Percentiles rank a stretch among this genome's conserved stretches.
Conservation (phyloP, 1,139 yeast species). For the Pichia norvegensis region DNA sequence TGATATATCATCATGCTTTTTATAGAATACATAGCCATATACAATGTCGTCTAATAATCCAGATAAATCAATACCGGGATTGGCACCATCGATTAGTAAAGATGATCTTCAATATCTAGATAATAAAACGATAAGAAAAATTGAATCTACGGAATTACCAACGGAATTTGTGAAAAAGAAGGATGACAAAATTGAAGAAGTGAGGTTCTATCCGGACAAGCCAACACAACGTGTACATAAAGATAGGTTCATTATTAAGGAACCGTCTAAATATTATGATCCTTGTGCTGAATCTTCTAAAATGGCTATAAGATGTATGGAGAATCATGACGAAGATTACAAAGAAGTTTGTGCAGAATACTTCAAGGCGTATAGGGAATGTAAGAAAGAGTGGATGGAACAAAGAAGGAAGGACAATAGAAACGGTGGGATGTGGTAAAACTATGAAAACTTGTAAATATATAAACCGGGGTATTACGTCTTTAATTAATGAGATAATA, state of each 20-base stretch:
- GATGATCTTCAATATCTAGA: slow-evolving; percentile 36
- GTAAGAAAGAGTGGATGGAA: slow-evolving; percentile 68
- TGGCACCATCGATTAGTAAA: slow-evolving; percentile 7
- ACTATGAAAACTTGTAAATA: background rate
- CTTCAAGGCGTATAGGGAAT: slow-evolving; percentile 87
- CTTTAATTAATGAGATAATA: background rate
- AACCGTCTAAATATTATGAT: slow-evolving; percentile 78
- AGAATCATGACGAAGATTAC: slow-evolving; percentile 55
- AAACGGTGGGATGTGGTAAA: slow-evolving; percentile 27
- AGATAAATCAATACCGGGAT: background rate
- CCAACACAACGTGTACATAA: slow-evolving; percentile 58
- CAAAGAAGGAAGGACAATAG: slow-evolving; percentile 24
- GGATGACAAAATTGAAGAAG: slow-evolving; percentile 41
- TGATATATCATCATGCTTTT: no score
- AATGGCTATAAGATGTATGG: slow-evolving; percentile 79
- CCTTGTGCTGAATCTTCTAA: slow-evolving; percentile 88
- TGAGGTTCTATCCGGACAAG: slow-evolving; percentile 77
- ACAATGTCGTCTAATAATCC: background rate
- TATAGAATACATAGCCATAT: no score
- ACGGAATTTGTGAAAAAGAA: slow-evolving; percentile 38
- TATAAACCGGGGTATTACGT: background rate
- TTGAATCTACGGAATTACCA: slow-evolving; percentile 14
- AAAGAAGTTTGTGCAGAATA: slow-evolving; percentile 72
- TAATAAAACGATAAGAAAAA: slow-evolving; percentile 22
- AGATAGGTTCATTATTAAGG: slow-evolving; percentile 55